Conservation (phyloP, 768 basidiomycete species). For the Dictyophora rubrovolvata region DNA sequence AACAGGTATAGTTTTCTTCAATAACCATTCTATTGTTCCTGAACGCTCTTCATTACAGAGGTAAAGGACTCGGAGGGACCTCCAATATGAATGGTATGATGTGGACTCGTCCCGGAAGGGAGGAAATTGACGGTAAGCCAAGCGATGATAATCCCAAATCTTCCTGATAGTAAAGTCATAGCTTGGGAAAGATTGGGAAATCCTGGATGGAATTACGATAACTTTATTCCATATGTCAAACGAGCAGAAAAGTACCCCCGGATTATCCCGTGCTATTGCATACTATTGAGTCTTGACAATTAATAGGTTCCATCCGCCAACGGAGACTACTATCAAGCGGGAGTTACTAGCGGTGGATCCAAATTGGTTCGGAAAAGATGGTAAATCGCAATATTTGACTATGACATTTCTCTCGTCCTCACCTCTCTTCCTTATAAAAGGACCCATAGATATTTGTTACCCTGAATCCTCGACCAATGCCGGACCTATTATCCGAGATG, state of each 20-base stretch:
- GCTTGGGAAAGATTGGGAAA: constrained; percentile 37
- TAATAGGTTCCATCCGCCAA: constrained; percentile 21
- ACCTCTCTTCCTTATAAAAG: neutral
- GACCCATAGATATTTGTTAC: too few relatives aligned
- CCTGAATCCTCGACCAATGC: too few relatives aligned
- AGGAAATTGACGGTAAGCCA: too few relatives aligned
- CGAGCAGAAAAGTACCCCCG: constrained; percentile 27
- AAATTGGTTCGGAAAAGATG: constrained; percentile 16
- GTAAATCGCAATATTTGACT: constrained; percentile 19
- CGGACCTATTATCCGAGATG: too few relatives aligned
- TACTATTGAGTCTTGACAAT: neutral
- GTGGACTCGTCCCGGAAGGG: neutral
- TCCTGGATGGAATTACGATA: constrained; percentile 44
- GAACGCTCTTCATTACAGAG: constrained; percentile 11
- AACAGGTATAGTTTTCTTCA: neutral
- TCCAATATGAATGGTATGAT: constrained; percentile 29
- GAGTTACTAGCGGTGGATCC: constrained; percentile 21
- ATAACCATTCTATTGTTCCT: constrained; percentile 2
- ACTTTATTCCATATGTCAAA: constrained; percentile 28
- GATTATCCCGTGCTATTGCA: neutral
- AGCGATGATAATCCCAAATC: constrained; percentile 7
- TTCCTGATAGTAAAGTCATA: constrained; percentile 21
- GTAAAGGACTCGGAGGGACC: constrained; percentile 29
- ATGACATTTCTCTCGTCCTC: constrained; percentile 21
- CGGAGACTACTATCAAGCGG: constrained; percentile 1